Evolutionary conservation across 2,329 filamentous ascomycete species (phyloP), one percentile per base, ranked within the genome.

Genomic region (Microcera coccophila): DNA sequence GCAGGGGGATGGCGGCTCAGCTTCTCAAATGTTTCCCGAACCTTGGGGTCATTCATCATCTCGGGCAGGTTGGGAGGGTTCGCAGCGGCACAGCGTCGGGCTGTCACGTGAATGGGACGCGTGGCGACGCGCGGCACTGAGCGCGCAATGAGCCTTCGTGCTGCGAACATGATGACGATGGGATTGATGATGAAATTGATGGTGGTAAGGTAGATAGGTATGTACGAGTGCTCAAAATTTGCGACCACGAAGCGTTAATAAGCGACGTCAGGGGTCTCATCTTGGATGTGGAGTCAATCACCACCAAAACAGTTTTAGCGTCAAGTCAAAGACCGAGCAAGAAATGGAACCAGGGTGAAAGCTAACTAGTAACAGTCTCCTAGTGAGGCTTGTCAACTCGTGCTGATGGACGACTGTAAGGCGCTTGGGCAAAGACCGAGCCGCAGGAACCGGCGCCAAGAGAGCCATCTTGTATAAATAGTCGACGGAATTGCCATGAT

Each of bases 21-120:
- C 39, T 54, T 53, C 49, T 53, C 49, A 4, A 54, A 48, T 1
- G 52, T 50, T 16, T 54, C 51, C 7, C 48, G 41, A 26, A 54
- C 37, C 19, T 40, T 39, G 24, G 52, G 52, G 35, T 54, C 52
- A 28, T 54, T 49, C 51, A 54, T 54, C 42, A 54, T 36, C 21
- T 54, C 46, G 5, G 45, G n/a, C 45, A 49, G n/a, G 21, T 49
- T 52, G 14, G 50, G 42, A 2, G 48, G 48, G n/a, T 49, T 41
- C 0, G 51, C 48, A 3, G 51, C 39, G 24, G 51, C 51, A 17
- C 39, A 35, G 11, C 39, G 49, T 14, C 39, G 46, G 1, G 46
- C 22, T 1, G 52, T 53, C 33, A 20, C 46, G 10, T 52, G 52
- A 1, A 54, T 35, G 3, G 38, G 52, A 10, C 52, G 52, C 17